These are phyloP conservation scores for Russula dissimulans DNA, from an alignment of 768 basidiomycete genomes.

Conservation along the genomic window DNA sequence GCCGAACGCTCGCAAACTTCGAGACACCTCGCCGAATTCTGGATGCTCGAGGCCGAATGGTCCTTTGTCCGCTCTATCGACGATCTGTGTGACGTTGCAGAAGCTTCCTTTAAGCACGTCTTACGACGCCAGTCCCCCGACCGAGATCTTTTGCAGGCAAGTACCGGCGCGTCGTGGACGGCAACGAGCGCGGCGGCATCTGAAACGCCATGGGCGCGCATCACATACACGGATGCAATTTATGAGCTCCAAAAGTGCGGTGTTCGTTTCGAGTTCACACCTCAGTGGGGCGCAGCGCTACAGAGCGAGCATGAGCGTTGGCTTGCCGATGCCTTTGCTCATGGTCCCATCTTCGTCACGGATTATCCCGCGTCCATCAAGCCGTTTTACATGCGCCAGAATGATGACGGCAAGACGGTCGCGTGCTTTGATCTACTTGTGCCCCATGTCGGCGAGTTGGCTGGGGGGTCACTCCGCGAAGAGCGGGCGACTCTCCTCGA, in stretches of 20 bases:
- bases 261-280: slow-evolving; percentile 43
- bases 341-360: slow-evolving; percentile 82
- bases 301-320: slow-evolving; percentile 91
- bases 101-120: slow-evolving; percentile 41
- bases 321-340: slow-evolving; percentile 60
- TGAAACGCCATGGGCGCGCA: slow-evolving; percentile 47
- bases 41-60: slow-evolving; percentile 98
- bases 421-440: slow-evolving; percentile 96
- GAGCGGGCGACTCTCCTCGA: slow-evolving; percentile 51
- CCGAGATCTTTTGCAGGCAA: slow-evolving; percentile 33
- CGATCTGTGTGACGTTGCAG: slow-evolving; percentile 47
- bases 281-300: slow-evolving; percentile 61
- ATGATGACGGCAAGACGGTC: slow-evolving; percentile 49
- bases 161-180: slow-evolving; percentile 29
- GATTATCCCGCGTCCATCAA: slow-evolving; percentile 80
- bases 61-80: slow-evolving; percentile 43
- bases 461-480: slow-evolving; percentile 85
- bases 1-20: slow-evolving; percentile 84
- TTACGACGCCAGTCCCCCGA: slow-evolving; percentile 28
- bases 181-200: slow-evolving; percentile 30
- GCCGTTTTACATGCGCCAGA: slow-evolving; percentile 93
- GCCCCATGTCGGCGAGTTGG: slow-evolving; percentile 81
- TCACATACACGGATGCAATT: slow-evolving; percentile 76
- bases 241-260: slow-evolving; percentile 37
- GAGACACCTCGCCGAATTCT: slow-evolving; percentile 95